These are phyloP conservation scores for Alternaria burnsii DNA, from an alignment of 2,329 filamentous ascomycete species.

Conservation along the genomic window DNA sequence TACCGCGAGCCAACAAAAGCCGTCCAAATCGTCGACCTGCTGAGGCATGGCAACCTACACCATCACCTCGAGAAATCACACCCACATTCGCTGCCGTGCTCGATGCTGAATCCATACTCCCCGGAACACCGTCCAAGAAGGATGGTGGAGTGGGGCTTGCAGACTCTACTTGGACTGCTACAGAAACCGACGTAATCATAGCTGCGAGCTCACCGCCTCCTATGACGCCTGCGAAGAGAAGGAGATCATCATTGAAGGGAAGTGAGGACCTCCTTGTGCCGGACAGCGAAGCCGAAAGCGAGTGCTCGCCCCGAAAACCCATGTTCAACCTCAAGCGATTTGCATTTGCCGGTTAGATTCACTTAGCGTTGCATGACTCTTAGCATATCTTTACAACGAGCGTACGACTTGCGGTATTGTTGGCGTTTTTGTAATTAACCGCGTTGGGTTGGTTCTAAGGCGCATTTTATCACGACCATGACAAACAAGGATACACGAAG, in stretches of 20 bases:
- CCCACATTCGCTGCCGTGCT: neutral
- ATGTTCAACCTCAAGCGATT: conserved; percentile 53
- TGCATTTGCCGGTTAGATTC: conserved; percentile 41
- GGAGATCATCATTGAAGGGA: conserved; percentile 46
- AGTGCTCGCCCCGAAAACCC: conserved; percentile 46
- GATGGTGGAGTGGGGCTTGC: conserved; percentile 24
- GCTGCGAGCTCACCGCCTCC: conserved; percentile 40
- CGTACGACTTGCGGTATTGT: conserved; percentile 7
- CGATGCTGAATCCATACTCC: conserved; percentile 12
- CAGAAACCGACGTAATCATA: conserved; percentile 45
- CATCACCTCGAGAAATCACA: conserved; percentile 11
- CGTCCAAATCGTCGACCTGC: conserved; percentile 17
- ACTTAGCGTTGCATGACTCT: conserved; percentile 8
- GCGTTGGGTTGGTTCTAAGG: conserved; percentile 3
- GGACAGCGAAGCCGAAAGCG: conserved; percentile 54
- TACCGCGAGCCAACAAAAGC: conserved; percentile 8
- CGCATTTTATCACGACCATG: neutral
- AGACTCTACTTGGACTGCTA: conserved; percentile 37
- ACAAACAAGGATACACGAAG: neutral
- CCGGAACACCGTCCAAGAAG: conserved; percentile 14
- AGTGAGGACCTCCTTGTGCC: conserved; percentile 59
- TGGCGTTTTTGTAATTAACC: conserved; percentile 10
- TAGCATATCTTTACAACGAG: conserved; percentile 16
- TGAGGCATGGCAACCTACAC: conserved; percentile 16
- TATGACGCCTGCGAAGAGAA: conserved; percentile 29